A percentile compares a stretch with the other conserved stretches of the same genome.
Evolutionary conservation across 2,329 filamentous ascomycete species (phyloP).

Genomic region (Diaporthe sp.): DNA sequence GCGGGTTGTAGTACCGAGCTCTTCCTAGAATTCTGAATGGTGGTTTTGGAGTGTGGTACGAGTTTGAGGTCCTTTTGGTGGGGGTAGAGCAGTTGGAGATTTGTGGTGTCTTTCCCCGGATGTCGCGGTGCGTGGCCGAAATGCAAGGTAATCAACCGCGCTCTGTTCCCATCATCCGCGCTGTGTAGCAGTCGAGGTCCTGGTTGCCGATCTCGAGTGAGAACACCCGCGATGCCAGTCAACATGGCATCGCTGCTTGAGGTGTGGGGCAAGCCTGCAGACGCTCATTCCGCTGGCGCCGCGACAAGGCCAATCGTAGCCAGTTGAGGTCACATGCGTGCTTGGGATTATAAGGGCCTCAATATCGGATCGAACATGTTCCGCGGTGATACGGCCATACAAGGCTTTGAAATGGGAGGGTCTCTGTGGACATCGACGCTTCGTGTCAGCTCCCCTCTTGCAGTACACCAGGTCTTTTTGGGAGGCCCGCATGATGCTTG

Average conservation of each 20-base stretch:
- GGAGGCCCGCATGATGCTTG: slow-evolving; percentile 20
- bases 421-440: not conserved
- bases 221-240: not conserved
- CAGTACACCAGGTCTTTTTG: slow-evolving; percentile 19
- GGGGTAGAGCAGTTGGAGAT: not conserved
- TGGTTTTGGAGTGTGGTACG: not conserved
- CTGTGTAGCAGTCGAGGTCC: not conserved
- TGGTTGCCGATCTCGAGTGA: slow-evolving; percentile 3
- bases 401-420: not conserved
- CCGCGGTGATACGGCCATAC: not conserved
- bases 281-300: slow-evolving; percentile 19
- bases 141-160: slow-evolving; percentile 3
- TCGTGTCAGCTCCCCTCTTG: slow-evolving; percentile 17
- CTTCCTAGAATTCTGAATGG: not conserved
- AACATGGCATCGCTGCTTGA: not conserved
- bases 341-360: not conserved
- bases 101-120: not conserved
- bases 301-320: not conserved
- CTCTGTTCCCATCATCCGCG: not conserved
- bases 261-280: slow-evolving; percentile 8
- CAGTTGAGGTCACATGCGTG: not conserved
- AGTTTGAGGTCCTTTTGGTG: slow-evolving; percentile 11
- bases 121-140: slow-evolving; percentile 9
- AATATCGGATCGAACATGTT: slow-evolving; percentile 7
- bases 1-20: not conserved